Conservation (phyloP, 345 rosid genomes). For the Nephelium lappaceum region DNA sequence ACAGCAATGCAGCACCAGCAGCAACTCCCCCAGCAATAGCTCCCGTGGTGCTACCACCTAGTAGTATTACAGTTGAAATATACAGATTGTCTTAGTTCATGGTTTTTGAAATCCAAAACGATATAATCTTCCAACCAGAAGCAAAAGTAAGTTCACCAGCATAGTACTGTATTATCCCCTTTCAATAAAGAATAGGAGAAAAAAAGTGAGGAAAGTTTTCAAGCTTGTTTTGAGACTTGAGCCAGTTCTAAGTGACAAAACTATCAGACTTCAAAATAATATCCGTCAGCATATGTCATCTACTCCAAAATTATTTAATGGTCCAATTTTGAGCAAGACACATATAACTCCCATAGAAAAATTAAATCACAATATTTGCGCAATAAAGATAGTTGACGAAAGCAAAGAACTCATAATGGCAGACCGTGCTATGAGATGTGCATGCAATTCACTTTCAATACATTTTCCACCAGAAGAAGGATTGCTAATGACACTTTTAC, state of each 20-base stretch:
- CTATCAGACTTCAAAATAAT: background rate
- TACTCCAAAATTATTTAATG: background rate
- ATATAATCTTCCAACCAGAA: background rate
- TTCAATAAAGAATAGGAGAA: background rate
- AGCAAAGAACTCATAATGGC: background rate
- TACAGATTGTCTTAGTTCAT: conserved; percentile 1
- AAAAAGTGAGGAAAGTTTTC: background rate
- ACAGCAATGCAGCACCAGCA: conserved; percentile 92
- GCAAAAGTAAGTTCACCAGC: background rate
- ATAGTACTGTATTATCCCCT: background rate
- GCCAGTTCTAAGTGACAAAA: background rate
- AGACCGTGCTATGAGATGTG: background rate
- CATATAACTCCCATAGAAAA: background rate
- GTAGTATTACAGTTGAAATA: conserved; percentile 23
- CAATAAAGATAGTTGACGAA: background rate
- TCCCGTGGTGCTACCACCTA: conserved; percentile 72
- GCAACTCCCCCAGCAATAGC: conserved; percentile 98
- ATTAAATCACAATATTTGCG: background rate
- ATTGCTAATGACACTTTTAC: background rate
- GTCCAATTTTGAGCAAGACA: too few relatives aligned
- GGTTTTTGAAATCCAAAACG: background rate
- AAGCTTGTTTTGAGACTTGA: background rate
- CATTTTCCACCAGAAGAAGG: background rate
- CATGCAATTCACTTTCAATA: background rate
- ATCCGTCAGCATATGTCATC: background rate